A percentile compares a stretch with the other conserved stretches of the same genome.
These are phyloP conservation scores for Annulohypoxylon stygium DNA, from an alignment of 495 filamentous ascomycete species.

Conservation along the genomic window DNA sequence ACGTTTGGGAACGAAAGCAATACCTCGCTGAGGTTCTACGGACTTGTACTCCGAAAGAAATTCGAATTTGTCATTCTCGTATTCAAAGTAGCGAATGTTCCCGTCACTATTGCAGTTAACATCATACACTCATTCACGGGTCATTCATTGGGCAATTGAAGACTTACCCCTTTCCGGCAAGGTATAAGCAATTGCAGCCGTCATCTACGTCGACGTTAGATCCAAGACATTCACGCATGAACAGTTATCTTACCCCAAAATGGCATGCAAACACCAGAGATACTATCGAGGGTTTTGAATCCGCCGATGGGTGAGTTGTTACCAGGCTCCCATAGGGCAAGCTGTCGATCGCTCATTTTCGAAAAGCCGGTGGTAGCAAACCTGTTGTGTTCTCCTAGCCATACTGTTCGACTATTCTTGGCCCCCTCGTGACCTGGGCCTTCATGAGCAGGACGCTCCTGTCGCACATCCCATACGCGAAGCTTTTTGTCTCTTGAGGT, in stretches of 20 bases:
- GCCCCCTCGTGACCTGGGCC: constrained; percentile 88
- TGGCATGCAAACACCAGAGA: constrained; percentile 98
- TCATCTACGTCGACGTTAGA: constrained; percentile 71
- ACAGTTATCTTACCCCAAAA: constrained; percentile 80
- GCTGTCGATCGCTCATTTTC: constrained; percentile 96
- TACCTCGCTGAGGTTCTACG: constrained; percentile 88
- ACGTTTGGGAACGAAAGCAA: constrained; percentile 95
- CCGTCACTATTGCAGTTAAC: constrained; percentile 74
- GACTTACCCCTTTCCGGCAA: constrained; percentile 94
- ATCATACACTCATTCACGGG: constrained; percentile 24
- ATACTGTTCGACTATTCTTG: constrained; percentile 95
- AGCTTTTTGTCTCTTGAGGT: constrained; percentile 99
- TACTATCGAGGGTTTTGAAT: constrained; percentile 88
- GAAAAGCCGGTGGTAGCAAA: constrained; percentile 97
- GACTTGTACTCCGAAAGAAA: constrained; percentile 97
- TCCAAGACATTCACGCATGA: background rate
- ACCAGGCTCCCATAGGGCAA: constrained; percentile 94
- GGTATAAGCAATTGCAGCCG: constrained; percentile 89
- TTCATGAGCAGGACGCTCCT: constrained; percentile 89
- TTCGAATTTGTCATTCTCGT: constrained; percentile 97
- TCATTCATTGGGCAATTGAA: background rate
- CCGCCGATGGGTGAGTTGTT: constrained; percentile 87
- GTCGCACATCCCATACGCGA: constrained; percentile 94
- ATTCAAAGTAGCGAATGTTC: constrained; percentile 98
- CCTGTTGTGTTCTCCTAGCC: constrained; percentile 95